A percentile compares a stretch with the other conserved stretches of the same genome.
phyloP scores from a whole-genome alignment of 306 rosid genomes.

The Cercis canadensis region DNA sequence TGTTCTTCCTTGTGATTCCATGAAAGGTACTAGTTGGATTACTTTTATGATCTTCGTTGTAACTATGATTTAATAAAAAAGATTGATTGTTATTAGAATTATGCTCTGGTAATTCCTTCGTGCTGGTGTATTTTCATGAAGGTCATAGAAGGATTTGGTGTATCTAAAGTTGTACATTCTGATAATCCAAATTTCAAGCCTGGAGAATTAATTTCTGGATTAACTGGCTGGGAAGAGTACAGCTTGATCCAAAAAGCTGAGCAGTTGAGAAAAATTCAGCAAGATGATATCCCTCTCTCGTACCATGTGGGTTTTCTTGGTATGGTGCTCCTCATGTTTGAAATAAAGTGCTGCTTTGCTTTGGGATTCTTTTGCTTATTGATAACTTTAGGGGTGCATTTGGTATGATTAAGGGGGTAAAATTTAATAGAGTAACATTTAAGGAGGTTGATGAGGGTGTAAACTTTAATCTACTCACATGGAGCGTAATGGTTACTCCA shows the following conservation, averaged over 20 bases:
- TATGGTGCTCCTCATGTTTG: conserved; percentile 15
- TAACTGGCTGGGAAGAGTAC: conserved; percentile 62
- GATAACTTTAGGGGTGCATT: neutral
- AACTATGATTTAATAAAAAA: neutral
- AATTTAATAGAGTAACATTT: too few species aligned
- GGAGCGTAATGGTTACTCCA: too few species aligned
- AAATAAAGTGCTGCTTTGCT: neutral
- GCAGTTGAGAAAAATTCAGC: conserved; percentile 47
- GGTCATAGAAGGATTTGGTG: conserved; percentile 55
- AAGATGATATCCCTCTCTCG: conserved; percentile 54
- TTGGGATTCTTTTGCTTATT: neutral
- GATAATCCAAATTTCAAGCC: conserved; percentile 49
- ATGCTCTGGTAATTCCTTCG: neutral
- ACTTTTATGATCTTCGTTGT: neutral
- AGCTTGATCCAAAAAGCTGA: conserved; percentile 39
- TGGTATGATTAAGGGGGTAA: too few species aligned
- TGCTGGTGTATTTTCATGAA: conserved; percentile 29
- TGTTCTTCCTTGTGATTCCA: neutral
- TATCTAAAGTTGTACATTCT: conserved; percentile 55
- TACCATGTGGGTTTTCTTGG: conserved; percentile 60
- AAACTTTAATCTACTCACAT: too few species aligned
- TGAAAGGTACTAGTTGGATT: neutral
- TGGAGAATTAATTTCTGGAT: conserved; percentile 58
- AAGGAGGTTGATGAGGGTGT: too few species aligned
- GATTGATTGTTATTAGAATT: neutral